phyloP scores from a whole-genome alignment of 2,329 filamentous ascomycete species.

The Furcasterigmium furcatum region DNA sequence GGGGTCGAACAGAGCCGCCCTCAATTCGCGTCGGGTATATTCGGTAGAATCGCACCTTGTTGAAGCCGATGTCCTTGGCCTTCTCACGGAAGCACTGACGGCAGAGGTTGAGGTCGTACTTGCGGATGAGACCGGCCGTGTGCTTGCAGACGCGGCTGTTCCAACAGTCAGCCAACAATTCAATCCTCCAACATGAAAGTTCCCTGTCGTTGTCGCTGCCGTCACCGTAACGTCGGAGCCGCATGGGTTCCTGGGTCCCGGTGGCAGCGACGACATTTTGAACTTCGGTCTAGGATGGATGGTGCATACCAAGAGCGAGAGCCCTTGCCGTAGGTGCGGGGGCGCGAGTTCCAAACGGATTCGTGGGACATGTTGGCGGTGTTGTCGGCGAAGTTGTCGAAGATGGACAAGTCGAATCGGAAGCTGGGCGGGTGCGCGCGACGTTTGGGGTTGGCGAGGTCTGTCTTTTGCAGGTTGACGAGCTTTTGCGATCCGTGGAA shows the following conservation, averaged over 20 bases:
- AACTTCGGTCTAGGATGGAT: neutral
- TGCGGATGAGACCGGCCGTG: conserved; percentile 98
- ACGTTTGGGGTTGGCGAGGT: conserved; percentile 16
- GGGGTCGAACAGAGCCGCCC: neutral
- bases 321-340: conserved; percentile 96
- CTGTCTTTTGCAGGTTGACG: conserved; percentile 7
- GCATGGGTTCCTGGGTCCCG: neutral
- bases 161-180: conserved; percentile 23
- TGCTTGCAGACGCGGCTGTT: conserved; percentile 74
- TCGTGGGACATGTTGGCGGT: conserved; percentile 68
- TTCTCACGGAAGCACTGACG: conserved; percentile 78
- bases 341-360: conserved; percentile 98
- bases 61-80: conserved; percentile 69
- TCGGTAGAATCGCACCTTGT: conserved; percentile 52
- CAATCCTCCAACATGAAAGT: neutral
- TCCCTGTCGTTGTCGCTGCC: neutral
- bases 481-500: conserved; percentile 8
- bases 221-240: neutral
- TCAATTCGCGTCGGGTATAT: neutral
- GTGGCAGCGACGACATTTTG: neutral
- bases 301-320: conserved; percentile 80
- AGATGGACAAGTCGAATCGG: conserved; percentile 28
- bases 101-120: conserved; percentile 94
- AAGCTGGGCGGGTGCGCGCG: conserved; percentile 19
- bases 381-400: conserved; percentile 25